These are phyloP conservation scores for Ophiorrhiza pumila DNA, from an alignment of 257 asterid genomes.

Conservation along the genomic window DNA sequence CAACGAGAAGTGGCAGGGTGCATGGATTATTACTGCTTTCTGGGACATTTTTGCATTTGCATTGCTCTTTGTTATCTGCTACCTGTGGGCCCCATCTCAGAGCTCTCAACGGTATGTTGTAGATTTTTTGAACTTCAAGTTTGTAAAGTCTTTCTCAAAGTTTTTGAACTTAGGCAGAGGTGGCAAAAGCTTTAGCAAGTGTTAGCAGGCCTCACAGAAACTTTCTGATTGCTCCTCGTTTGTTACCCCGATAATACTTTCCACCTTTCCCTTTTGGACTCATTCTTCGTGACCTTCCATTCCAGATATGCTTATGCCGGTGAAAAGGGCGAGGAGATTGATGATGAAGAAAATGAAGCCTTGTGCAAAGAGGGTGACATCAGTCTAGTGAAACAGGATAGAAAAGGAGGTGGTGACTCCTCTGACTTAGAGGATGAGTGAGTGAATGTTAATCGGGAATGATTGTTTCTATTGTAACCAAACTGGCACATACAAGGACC, in stretches of 20 bases:
- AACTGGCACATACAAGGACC: background rate
- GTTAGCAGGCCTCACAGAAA: background rate
- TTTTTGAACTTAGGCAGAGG: no score
- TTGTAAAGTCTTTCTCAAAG: background rate
- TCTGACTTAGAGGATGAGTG: conserved; percentile 57
- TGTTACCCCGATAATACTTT: background rate
- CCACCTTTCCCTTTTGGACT: conserved; percentile 1
- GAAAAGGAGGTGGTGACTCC: conserved; percentile 38
- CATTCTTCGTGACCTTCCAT: conserved; percentile 12
- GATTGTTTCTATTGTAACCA: conserved; percentile 15
- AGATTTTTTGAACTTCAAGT: background rate
- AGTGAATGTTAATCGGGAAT: conserved; percentile 54
- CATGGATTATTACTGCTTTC: conserved; percentile 95
- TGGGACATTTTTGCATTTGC: conserved; percentile 90
- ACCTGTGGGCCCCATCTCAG: conserved; percentile 97
- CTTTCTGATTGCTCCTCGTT: background rate
- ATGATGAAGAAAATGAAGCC: conserved; percentile 76
- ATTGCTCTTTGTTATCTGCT: conserved; percentile 83
- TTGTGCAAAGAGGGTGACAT: conserved; percentile 69
- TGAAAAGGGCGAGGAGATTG: conserved; percentile 58
- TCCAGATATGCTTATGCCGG: conserved; percentile 87
- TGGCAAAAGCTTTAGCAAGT: background rate
- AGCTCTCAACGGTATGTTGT: conserved; percentile 75
- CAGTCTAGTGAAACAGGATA: conserved; percentile 58
- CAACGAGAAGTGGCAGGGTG: conserved; percentile 94